Conservation (phyloP, 1,284 basidiomycete species). For the Apiotrichum veenhuisii region DNA sequence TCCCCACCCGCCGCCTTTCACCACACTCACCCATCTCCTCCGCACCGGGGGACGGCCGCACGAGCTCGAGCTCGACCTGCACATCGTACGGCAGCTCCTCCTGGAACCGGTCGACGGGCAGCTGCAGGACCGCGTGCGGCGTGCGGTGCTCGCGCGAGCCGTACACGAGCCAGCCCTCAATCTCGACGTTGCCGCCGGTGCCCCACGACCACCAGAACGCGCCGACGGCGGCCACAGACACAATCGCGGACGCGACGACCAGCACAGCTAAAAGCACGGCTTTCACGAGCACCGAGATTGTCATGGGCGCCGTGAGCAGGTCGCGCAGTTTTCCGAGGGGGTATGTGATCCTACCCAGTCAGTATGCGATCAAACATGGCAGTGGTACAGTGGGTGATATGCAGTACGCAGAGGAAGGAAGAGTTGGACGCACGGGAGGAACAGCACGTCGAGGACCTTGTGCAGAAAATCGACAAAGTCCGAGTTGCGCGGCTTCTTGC, state of each 20-base stretch:
- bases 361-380: not conserved
- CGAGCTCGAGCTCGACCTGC: constrained; percentile 48
- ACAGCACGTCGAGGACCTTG: constrained; percentile 22
- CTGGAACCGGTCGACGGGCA: constrained; percentile 36
- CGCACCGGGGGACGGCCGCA: constrained; percentile 31
- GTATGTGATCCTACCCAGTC: constrained; percentile 31
- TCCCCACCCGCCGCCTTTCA: not conserved
- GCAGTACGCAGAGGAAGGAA: not conserved
- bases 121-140: constrained; percentile 41
- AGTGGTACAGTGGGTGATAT: not conserved
- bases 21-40: constrained; percentile 37
- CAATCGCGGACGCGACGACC: constrained; percentile 32
- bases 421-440: constrained; percentile 33
- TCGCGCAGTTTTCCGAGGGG: constrained; percentile 36
- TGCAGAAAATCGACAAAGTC: constrained; percentile 42
- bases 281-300: constrained; percentile 42
- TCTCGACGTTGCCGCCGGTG: constrained; percentile 42
- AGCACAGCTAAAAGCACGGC: constrained; percentile 36
- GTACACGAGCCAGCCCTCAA: constrained; percentile 49
- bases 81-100: constrained; percentile 49
- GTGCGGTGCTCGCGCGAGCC: constrained; percentile 29
- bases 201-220: constrained; percentile 50
- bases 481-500: constrained; percentile 12
- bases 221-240: constrained; percentile 44
- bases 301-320: constrained; percentile 42